A percentile compares a stretch with the other conserved stretches of the same genome.
phyloP scores from a whole-genome alignment of 1,284 basidiomycete genomes.

The Ustilago curta region DNA sequence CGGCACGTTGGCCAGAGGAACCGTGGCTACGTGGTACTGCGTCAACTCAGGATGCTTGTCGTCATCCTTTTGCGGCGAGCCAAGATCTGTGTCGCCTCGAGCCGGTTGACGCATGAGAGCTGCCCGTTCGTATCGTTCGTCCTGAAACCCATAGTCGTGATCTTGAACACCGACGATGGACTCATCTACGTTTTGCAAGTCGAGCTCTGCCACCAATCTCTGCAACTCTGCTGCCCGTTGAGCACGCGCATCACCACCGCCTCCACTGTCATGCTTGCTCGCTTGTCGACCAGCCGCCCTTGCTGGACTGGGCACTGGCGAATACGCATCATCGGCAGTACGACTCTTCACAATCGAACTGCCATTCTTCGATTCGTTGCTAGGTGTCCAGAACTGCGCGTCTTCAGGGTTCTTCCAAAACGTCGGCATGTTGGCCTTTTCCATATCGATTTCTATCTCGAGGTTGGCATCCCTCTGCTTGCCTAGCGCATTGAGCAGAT shows the following conservation, averaged over 20 bases:
- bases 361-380: background rate
- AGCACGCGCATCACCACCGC: constrained; percentile 14
- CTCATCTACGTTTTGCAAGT: constrained; percentile 31
- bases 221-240: constrained; percentile 30
- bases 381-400: constrained; percentile 15
- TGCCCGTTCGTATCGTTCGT: constrained; percentile 28
- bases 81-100: background rate
- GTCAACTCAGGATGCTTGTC: constrained; percentile 42
- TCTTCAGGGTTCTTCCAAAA: constrained; percentile 49
- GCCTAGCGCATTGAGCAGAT: constrained; percentile 55
- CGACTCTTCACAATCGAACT: background rate
- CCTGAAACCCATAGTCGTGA: constrained; percentile 26
- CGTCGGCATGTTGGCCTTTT: constrained; percentile 40
- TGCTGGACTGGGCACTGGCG: constrained; percentile 4
- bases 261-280: constrained; percentile 3
- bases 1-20: constrained; percentile 40
- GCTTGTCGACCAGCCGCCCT: background rate
- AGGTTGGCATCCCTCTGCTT: constrained; percentile 31
- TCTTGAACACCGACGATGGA: constrained; percentile 16
- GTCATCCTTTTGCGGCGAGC: background rate
- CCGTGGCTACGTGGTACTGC: constrained; percentile 29
- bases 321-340: constrained; percentile 8
- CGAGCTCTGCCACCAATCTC: constrained; percentile 41
- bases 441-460: constrained; percentile 46
- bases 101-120: constrained; percentile 14